Conservation (phyloP, 2,329 filamentous ascomycete genomes). For the Fusarium continuum region DNA sequence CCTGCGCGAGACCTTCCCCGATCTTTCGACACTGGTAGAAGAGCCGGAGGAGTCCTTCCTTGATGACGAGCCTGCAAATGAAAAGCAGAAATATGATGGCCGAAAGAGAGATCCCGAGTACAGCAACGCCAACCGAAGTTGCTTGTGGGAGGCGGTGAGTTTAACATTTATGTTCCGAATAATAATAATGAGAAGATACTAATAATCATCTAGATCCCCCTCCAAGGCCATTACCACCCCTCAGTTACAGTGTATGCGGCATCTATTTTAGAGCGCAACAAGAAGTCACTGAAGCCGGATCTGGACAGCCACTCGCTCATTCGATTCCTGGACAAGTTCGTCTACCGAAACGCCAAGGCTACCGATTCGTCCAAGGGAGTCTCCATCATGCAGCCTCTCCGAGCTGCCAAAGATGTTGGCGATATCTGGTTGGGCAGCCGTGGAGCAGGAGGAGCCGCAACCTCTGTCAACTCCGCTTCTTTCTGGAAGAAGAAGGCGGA, state of each 20-base stretch:
- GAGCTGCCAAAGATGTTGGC: conserved; percentile 60
- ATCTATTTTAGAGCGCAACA: conserved; percentile 73
- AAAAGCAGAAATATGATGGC: conserved; percentile 74
- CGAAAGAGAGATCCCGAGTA: conserved; percentile 92
- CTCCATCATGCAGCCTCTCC: conserved; percentile 96
- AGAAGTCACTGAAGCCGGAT: conserved; percentile 87
- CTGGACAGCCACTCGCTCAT: conserved; percentile 89
- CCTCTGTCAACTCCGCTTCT: conserved; percentile 78
- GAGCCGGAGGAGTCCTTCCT: conserved; percentile 76
- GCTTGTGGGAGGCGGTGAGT: conserved; percentile 88
- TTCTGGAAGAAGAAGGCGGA: conserved; percentile 94
- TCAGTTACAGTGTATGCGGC: conserved; percentile 87
- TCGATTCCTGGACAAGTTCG: conserved; percentile 96
- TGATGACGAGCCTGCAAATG: conserved; percentile 66
- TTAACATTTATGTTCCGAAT: background rate
- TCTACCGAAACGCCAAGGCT: conserved; percentile 93
- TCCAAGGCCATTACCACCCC: conserved; percentile 82
- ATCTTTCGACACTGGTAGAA: conserved; percentile 79
- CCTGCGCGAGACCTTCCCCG: conserved; percentile 80
- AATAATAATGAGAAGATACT: conserved; percentile 21
- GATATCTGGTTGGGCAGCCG: conserved; percentile 67
- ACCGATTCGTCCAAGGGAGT: conserved; percentile 73
- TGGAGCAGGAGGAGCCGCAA: conserved; percentile 48
- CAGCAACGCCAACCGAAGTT: conserved; percentile 91
- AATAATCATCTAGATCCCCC: conserved; percentile 46